Conservation (phyloP, 306 rosid genomes). For the Dryas octopetala region DNA sequence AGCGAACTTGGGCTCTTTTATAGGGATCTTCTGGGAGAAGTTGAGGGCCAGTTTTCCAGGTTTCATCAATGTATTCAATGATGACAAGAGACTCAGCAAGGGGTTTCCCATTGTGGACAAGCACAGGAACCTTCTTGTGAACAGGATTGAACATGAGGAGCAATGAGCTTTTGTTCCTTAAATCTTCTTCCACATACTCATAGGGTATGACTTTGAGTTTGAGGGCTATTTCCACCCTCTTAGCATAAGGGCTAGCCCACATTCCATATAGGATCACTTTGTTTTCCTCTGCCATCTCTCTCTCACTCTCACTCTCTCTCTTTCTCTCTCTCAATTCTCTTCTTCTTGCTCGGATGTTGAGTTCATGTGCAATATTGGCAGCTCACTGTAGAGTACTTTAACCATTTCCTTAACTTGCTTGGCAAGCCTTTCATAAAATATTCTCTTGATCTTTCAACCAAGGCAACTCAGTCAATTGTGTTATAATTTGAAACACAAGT, state of each 20-base stretch:
- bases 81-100: slow-evolving; percentile 15
- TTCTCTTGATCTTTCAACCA: too few species aligned
- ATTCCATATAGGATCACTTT: slow-evolving; percentile 13
- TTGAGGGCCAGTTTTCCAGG: slow-evolving; percentile 6
- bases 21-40: slow-evolving; percentile 15
- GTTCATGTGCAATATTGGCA: not conserved
- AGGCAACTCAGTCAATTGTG: too few species aligned
- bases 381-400: not conserved
- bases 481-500: too few species aligned
- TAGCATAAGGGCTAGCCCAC: slow-evolving; percentile 16
- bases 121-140: slow-evolving; percentile 19
- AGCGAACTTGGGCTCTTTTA: slow-evolving; percentile 18
- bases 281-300: slow-evolving; percentile 12
- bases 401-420: too few species aligned
- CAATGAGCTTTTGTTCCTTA: slow-evolving; percentile 9
- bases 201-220: slow-evolving; percentile 18
- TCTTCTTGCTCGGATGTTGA: not conserved
- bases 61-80: slow-evolving; percentile 24
- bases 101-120: slow-evolving; percentile 19
- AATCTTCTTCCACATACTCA: slow-evolving; percentile 29
- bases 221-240: slow-evolving; percentile 18
- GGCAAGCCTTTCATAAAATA: too few species aligned
- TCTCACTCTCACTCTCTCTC: not conserved
- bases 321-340: too few species aligned
- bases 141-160: slow-evolving; percentile 15